Conservation (phyloP, 1,139 yeast genomes). For the Lodderomyces metapsilosis region DNA sequence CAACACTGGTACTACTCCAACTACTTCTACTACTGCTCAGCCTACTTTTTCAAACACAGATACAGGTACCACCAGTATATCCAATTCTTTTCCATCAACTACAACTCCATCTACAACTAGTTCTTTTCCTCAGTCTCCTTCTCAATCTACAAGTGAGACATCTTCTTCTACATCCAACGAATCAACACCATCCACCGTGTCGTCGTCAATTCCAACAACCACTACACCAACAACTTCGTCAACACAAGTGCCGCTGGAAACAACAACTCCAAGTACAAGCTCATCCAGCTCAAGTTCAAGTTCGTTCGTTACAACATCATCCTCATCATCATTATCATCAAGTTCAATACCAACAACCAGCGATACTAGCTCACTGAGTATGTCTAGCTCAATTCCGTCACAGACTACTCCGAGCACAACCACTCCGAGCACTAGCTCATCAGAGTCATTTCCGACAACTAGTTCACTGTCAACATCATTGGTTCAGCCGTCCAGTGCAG, state of each 20-base stretch:
- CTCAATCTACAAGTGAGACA: slow-evolving; percentile 1
- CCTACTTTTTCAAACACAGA: not conserved
- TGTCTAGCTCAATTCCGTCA: not conserved
- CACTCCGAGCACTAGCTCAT: not conserved
- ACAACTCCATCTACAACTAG: not conserved
- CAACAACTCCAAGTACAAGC: slow-evolving; percentile 1
- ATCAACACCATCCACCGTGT: slow-evolving; percentile 6
- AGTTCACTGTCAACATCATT: slow-evolving; percentile 2
- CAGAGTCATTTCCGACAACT: not conserved
- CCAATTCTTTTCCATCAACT: slow-evolving; percentile 5
- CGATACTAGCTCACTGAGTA: not conserved
- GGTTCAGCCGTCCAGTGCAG: not conserved
- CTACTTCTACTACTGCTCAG: not conserved
- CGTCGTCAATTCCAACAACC: slow-evolving; percentile 4
- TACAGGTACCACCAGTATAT: not conserved
- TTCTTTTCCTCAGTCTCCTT: not conserved
- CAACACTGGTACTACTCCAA: not conserved
- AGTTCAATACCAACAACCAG: slow-evolving; percentile 1
- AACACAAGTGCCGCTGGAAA: not conserved
- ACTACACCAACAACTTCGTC: not conserved
- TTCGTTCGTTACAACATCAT: slow-evolving; percentile 1
- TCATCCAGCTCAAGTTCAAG: not conserved
- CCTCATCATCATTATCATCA: not conserved
- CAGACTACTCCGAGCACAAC: not conserved
- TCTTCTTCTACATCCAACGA: not conserved